These are phyloP conservation scores for Saprolegnia parasitica DNA, from an alignment of 352 stramenopile species.

Conservation along the genomic window DNA sequence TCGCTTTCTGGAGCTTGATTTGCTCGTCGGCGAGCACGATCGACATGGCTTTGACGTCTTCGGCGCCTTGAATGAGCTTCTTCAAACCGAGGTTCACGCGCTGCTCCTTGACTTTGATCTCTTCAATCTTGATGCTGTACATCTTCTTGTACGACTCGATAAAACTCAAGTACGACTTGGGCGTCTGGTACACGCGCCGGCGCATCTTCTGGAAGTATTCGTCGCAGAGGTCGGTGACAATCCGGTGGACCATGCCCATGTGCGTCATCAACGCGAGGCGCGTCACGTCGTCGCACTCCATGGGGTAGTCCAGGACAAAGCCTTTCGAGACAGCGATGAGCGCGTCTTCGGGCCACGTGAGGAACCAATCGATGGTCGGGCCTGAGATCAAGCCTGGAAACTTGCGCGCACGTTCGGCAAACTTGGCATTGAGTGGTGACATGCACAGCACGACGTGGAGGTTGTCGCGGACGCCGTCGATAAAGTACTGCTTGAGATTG, in stretches of 20 bases:
- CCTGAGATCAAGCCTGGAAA: constrained; percentile 96
- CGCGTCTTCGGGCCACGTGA: constrained; percentile 98
- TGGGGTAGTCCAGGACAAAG: constrained; percentile 95
- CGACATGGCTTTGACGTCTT: constrained; percentile 97
- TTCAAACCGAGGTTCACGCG: constrained; percentile 95
- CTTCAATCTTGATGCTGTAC: constrained; percentile 92
- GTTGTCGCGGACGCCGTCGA: constrained; percentile 97
- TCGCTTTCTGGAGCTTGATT: constrained; percentile 95
- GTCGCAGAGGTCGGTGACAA: constrained; percentile 96
- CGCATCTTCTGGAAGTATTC: constrained; percentile 99
- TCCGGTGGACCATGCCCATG: constrained; percentile 97
- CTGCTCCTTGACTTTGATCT: constrained; percentile 96
- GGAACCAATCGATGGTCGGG: constrained; percentile 99
- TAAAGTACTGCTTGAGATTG: constrained; percentile 98
- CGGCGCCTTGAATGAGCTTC: constrained; percentile 96
- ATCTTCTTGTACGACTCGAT: constrained; percentile 98
- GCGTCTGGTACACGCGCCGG: constrained; percentile 96
- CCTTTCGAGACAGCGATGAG: constrained; percentile 95
- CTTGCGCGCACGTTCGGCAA: constrained; percentile 93
- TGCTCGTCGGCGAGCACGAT: constrained; percentile 95
- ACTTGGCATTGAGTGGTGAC: constrained; percentile 98
- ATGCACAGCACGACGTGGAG: constrained; percentile 98
- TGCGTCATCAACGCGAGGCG: constrained; percentile 92
- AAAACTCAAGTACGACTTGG: constrained; percentile 98
- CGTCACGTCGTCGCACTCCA: constrained; percentile 88